Evolutionary conservation across 2,329 filamentous ascomycete genomes (phyloP).

Genomic region (Exophiala mesophila): DNA sequence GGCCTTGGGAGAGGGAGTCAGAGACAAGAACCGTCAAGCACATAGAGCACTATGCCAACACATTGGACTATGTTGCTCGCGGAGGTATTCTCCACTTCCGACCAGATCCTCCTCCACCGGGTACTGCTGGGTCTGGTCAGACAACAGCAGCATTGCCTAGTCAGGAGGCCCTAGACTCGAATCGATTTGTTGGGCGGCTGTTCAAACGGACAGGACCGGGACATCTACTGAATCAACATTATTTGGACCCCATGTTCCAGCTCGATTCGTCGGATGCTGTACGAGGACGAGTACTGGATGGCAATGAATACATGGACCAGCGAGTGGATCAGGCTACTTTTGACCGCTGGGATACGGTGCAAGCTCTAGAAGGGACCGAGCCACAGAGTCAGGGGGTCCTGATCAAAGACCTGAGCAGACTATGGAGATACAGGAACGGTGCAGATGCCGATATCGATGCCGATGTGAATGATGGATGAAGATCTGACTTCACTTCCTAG

Average conservation of each 20-base stretch:
- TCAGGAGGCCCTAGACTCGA: constrained; percentile 22
- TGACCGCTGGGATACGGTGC: constrained; percentile 18
- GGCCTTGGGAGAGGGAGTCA: constrained; percentile 3
- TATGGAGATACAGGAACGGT: constrained; percentile 40
- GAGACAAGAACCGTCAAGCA: constrained; percentile 55
- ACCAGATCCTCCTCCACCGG: constrained; percentile 4
- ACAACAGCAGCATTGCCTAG: not conserved
- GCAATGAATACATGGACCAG: constrained; percentile 35
- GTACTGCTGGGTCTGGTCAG: not conserved
- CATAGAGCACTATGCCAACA: constrained; percentile 77
- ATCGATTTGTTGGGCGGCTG: constrained; percentile 46
- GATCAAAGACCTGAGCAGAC: constrained; percentile 36
- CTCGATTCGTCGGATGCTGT: constrained; percentile 14
- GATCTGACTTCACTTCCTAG: no score
- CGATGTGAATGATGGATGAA: no score
- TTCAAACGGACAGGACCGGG: constrained; percentile 42
- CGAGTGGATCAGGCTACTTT: constrained; percentile 24
- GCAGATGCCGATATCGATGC: no score
- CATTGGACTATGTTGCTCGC: constrained; percentile 66
- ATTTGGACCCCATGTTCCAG: constrained; percentile 41
- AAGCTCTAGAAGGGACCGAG: constrained; percentile 6
- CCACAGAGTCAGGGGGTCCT: constrained; percentile 17
- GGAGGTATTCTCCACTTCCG: constrained; percentile 63
- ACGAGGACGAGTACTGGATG: constrained; percentile 26
- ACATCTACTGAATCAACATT: constrained; percentile 44